These are phyloP conservation scores for Ambrosia artemisiifolia DNA, from an alignment of 129 eudicot species.

Conservation along the genomic window DNA sequence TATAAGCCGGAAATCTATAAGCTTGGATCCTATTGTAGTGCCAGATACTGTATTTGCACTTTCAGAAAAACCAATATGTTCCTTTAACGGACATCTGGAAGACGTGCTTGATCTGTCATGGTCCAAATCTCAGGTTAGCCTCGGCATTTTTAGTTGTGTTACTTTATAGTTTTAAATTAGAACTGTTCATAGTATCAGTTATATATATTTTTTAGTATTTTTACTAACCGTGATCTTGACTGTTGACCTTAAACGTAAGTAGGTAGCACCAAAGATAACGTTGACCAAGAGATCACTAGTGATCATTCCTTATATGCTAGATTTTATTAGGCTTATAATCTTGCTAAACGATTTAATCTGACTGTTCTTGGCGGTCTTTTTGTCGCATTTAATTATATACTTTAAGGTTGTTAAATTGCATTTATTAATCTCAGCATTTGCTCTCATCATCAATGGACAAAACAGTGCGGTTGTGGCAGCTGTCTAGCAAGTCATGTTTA, in stretches of 20 bases:
- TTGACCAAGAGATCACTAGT: too few species aligned
- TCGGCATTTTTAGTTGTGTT: slow-evolving; percentile 1
- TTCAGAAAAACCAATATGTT: slow-evolving; percentile 83
- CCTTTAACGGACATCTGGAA: slow-evolving; percentile 79
- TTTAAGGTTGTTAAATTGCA: neutral
- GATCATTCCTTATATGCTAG: too few species aligned
- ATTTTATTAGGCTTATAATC: slow-evolving; percentile 11
- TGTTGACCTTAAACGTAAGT: too few species aligned
- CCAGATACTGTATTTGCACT: slow-evolving; percentile 85
- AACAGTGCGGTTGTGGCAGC: slow-evolving; percentile 93
- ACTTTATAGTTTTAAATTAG: neutral
- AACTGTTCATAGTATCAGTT: too few species aligned
- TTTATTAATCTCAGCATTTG: slow-evolving; percentile 61
- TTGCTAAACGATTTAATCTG: slow-evolving; percentile 1
- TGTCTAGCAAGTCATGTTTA: slow-evolving; percentile 86
- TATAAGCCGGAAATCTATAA: slow-evolving; percentile 79
- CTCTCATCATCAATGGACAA: slow-evolving; percentile 99
- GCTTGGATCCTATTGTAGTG: slow-evolving; percentile 75
- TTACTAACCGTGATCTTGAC: too few species aligned
- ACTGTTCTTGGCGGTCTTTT: neutral
- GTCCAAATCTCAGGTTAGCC: slow-evolving; percentile 96
- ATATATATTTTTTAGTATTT: too few species aligned
- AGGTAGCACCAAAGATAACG: too few species aligned
- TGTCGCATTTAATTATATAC: neutral
- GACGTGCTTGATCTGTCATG: slow-evolving; percentile 96